Conservation (phyloP, 768 basidiomycete species). For the Pleurotus citrinopileatus region DNA sequence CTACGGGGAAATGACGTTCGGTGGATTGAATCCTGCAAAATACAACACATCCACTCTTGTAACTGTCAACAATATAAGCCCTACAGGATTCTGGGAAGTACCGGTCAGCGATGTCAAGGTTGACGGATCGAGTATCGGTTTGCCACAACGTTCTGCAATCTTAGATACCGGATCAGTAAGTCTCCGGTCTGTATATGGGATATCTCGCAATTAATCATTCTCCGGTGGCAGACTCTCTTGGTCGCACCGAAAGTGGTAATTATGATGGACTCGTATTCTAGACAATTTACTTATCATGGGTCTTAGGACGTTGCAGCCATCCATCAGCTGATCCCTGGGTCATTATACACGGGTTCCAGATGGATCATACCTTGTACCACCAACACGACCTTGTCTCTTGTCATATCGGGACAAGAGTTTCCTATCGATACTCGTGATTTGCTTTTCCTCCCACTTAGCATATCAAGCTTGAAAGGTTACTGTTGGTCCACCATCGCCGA, state of each 20-base stretch:
- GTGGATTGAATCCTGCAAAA: slow-evolving; percentile 51
- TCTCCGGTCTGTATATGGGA: no score
- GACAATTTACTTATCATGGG: not conserved
- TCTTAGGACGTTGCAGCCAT: slow-evolving; percentile 52
- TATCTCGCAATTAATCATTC: not conserved
- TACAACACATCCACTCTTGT: slow-evolving; percentile 46
- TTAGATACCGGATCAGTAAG: slow-evolving; percentile 36
- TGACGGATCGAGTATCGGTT: slow-evolving; percentile 39
- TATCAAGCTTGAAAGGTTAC: slow-evolving; percentile 4
- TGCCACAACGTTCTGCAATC: slow-evolving; percentile 53
- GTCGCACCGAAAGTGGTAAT: slow-evolving; percentile 3
- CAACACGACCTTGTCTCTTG: slow-evolving; percentile 49
- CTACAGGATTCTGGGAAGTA: slow-evolving; percentile 65
- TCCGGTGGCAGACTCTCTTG: slow-evolving; percentile 1
- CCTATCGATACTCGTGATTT: slow-evolving; percentile 57
- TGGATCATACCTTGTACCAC: slow-evolving; percentile 68
- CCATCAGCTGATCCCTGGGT: slow-evolving; percentile 55
- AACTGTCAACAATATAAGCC: slow-evolving; percentile 47
- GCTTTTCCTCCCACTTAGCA: slow-evolving; percentile 40
- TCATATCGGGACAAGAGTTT: slow-evolving; percentile 57
- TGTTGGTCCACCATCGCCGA: slow-evolving; percentile 5
- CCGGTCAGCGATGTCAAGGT: slow-evolving; percentile 44
- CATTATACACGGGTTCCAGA: slow-evolving; percentile 47
- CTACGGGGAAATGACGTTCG: slow-evolving; percentile 64
- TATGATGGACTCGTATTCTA: no score